Evolutionary conservation across 1,284 basidiomycete genomes (phyloP), one percentile per base, ranked within the genome.

Genomic region (Hemileia vastatrix): DNA sequence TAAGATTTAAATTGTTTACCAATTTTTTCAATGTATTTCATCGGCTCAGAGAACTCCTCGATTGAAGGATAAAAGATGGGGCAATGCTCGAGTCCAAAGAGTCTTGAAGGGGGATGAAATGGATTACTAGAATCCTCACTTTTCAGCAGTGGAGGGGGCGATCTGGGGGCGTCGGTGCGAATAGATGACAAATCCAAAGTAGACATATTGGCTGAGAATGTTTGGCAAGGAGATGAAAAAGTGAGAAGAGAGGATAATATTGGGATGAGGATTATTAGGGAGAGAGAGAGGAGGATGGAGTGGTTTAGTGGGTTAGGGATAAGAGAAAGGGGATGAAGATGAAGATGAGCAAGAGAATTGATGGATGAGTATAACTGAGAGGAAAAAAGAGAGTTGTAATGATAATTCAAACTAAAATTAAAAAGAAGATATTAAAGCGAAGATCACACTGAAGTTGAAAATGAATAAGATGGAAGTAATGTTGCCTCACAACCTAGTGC

Each of bases 21-120:
- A 70, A 95, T 88, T 61, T 84, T 86, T 71, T 84, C 84, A 76
- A 99, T 90, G 79, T 96, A 99, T 56, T 83, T 82, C 85, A 97
- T 87, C n/a, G 94, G 92, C 78, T 97, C 90, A 32, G 55, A 55
- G 77, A 94, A 99, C 77, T 99, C 87, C 67, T 94, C 91, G 13
- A 78, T 76, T 0, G 87, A 88, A 11, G 95, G 95, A 75, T 86
- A 86, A 76, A 86, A 98, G 59, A 84, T 84, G 2, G 91, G 95
- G 71, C 91, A 95, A 72, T 97, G 89, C 66, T 86, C 81, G 54
- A 98, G 81, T 4, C 83, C 90, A 77, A 97, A 97, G 15, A 87
- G 23, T 32, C 60, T 45, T n/a, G n/a, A n/a, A n/a, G n/a, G n/a
- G n/a, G n/a, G n/a, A n/a, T n/a, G n/a, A n/a, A n/a, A n/a, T n/a